Evolutionary conservation across 176 grass and related monocot genomes (phyloP), one percentile per base, ranked within the genome.

Genomic region (Alloteropsis semialata): DNA sequence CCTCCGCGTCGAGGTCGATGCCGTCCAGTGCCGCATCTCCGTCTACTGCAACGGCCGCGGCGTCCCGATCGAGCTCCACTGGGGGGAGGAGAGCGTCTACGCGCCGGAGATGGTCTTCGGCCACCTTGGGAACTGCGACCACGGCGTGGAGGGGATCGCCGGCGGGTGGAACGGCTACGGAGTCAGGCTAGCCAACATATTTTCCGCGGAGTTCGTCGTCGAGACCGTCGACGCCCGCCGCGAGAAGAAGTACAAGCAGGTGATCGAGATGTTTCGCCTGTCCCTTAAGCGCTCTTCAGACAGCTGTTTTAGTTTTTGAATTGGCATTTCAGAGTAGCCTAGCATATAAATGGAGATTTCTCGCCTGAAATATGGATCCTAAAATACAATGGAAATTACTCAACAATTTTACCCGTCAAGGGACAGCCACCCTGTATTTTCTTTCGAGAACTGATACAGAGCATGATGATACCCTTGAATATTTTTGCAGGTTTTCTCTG

Each of bases 151-250:
- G 68, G 95, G 92, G 87, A 90, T 86, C 13, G 90, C 92, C 4
- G 92, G 86, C 7, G n/a, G n/a, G n/a, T n/a, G n/a, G n/a, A 97
- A 94, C 32, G 92, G 95, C 3, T 93, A 98, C 28, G 96, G 96
- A 11, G 89, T 93, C 0, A 95, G 95, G 48, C 92, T 95, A 42
- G 88, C 92, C 7, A 95, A 95, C 65, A 92, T 95, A 49, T 98
- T 98, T 84, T 98, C 96, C 0, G 90, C 87, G 1, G 91, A 98
- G 89, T 95, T 98, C 65, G 68, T 91, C 38, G 84, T 98, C 63
- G 89, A 98, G 82, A 90, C 87, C 0, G 84, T 82, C 10, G 90
- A 98, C 63, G 85, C 84, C 12, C 76, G 28, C 36, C 67, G 84
- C 4, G 82, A 48, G 81, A 93, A 81, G 90, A 90, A 88, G 76